phyloP scores from a whole-genome alignment of 1,139 yeast genomes.

The Sugiyamaella sp. region DNA sequence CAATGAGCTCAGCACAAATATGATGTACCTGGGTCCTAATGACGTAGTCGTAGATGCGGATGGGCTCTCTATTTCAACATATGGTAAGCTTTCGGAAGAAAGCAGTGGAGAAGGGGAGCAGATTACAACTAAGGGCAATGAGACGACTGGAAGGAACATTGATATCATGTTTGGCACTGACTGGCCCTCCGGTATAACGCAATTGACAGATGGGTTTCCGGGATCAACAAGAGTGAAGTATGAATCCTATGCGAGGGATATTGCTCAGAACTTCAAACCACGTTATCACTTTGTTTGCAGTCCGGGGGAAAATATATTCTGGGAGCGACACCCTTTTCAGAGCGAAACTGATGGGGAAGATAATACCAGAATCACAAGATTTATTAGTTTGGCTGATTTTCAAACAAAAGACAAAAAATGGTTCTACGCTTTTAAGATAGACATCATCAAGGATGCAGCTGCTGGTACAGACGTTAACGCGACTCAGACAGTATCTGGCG shows the following conservation, averaged over 20 bases:
- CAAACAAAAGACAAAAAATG: conserved; percentile 30
- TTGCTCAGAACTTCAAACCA: conserved; percentile 26
- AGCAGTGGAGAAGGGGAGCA: not conserved
- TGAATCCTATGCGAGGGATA: conserved; percentile 12
- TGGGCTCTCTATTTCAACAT: conserved; percentile 15
- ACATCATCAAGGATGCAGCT: not conserved
- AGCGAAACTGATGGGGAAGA: conserved; percentile 21
- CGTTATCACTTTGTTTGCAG: conserved; percentile 31
- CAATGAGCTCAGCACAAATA: conserved; percentile 12
- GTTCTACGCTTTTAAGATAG: conserved; percentile 37
- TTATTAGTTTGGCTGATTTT: conserved; percentile 34
- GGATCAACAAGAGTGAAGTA: conserved; percentile 13
- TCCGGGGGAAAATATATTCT: conserved; percentile 24
- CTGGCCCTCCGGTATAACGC: conserved; percentile 29
- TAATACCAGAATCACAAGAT: conserved; percentile 28
- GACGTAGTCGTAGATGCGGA: conserved; percentile 8
- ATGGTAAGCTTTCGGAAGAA: not conserved
- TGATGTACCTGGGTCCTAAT: conserved; percentile 13
- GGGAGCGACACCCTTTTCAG: conserved; percentile 36
- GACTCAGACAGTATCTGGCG: not conserved
- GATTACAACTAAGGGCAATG: too few relatives aligned
- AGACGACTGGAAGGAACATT: too few relatives aligned
- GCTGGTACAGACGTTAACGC: too few relatives aligned
- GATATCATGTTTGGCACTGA: conserved; percentile 28
- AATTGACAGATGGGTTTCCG: conserved; percentile 20